phyloP scores from a whole-genome alignment of 1,284 basidiomycete species.

The Malassezia globosa region DNA sequence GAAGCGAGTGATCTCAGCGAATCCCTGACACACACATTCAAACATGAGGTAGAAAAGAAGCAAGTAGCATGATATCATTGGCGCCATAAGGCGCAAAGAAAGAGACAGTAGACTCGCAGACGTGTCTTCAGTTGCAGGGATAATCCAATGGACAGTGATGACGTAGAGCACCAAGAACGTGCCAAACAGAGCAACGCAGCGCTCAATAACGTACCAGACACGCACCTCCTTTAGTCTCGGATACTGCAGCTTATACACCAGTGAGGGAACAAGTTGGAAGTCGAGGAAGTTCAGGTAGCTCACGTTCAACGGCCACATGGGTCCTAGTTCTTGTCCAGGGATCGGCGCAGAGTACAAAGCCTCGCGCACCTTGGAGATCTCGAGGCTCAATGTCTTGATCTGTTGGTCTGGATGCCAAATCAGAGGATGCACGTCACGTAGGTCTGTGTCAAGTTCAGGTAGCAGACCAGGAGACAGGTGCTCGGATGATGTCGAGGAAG shows the following conservation, averaged over 20 bases:
- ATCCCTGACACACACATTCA: slow-evolving; percentile 80
- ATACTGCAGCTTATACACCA: slow-evolving; percentile 94
- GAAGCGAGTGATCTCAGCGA: slow-evolving; percentile 62
- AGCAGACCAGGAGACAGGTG: no score
- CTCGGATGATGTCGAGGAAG: not conserved
- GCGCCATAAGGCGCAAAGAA: slow-evolving; percentile 74
- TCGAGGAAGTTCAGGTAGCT: slow-evolving; percentile 71
- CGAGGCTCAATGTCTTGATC: slow-evolving; percentile 62
- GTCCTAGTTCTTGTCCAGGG: not conserved
- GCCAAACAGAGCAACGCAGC: slow-evolving; percentile 85
- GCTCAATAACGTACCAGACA: slow-evolving; percentile 83
- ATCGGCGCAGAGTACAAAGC: slow-evolving; percentile 56
- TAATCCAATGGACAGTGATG: slow-evolving; percentile 54
- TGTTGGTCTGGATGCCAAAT: slow-evolving; percentile 60
- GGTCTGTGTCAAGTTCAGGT: not conserved
- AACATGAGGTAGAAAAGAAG: slow-evolving; percentile 48
- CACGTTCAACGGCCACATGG: slow-evolving; percentile 75
- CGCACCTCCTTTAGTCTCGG: slow-evolving; percentile 82
- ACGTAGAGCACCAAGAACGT: slow-evolving; percentile 75
- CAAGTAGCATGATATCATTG: slow-evolving; percentile 67
- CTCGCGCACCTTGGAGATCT: slow-evolving; percentile 64
- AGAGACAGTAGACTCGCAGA: slow-evolving; percentile 18
- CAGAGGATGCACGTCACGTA: slow-evolving; percentile 54
- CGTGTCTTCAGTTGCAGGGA: slow-evolving; percentile 50
- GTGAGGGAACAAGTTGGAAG: slow-evolving; percentile 78